Evolutionary conservation across 768 basidiomycete species (phyloP), one percentile per base, ranked within the genome.

Genomic region (Kwoniella europaea): DNA sequence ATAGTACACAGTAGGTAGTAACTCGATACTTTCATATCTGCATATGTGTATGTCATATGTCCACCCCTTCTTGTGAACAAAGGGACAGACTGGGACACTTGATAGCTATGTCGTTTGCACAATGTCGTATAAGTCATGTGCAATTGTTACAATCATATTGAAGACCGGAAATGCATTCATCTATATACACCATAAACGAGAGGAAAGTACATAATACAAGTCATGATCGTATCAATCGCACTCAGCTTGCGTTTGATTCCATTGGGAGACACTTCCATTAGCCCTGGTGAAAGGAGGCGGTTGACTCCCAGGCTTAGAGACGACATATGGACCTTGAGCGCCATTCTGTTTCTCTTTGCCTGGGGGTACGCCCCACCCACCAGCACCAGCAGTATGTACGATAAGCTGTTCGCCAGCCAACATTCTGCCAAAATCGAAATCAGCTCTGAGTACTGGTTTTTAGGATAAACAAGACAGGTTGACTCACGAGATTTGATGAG

Each of bases 361-460:
- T 13, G 29, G 41, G 6, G 68, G 68, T 7, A 41, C 29, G 44
- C 77, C 77, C 67, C 75, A 79, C 4, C 77, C 77, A 20, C 77
- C 77, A n/a, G 74, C 77, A 41, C 77, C 77, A n/a, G 77, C 74
- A 20, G 77, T 76, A 60, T 76, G 75, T 68, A 67, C 69, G 24
- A 63, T 62, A n/a, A 63, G 62, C 12, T 71, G 65, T 53, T 73
- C 71, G 3, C 69, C 71, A 35, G 46, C 54, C 46, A 71, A 29
- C 67, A 73, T 73, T 10, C 67, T 65, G 29, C 43, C 27, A 46
- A 43, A 20, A 54, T 59, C 20, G 41, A 43, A 29, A 57, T 44
- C 58, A 64, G 62, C 44, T n/a, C 55, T 41, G 18, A 27, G 27
- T 27, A 27, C 2, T 27, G 27, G 27, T 27, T 3, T 3, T 43